Conservation (phyloP, 345 rosid species). For the Salix exigua region DNA sequence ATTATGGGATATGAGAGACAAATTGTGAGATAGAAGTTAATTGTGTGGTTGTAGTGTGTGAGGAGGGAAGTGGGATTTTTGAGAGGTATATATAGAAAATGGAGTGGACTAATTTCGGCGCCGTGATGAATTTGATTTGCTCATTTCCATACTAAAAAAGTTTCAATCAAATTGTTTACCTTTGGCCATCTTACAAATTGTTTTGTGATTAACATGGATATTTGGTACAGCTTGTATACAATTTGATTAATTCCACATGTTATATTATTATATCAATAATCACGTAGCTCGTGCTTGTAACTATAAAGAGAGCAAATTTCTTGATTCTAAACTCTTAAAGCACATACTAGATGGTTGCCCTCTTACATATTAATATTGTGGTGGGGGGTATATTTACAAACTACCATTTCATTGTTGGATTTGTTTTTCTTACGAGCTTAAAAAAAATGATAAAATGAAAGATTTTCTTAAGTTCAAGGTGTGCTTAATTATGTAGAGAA, state of each 20-base stretch:
- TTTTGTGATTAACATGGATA: too few relatives aligned
- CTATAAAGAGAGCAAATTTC: too few relatives aligned
- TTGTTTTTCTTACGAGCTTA: background rate
- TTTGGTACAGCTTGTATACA: too few relatives aligned
- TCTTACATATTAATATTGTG: background rate
- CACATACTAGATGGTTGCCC: too few relatives aligned
- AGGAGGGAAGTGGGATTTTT: background rate
- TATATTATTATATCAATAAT: too few relatives aligned
- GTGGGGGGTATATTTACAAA: too few relatives aligned
- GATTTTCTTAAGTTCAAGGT: background rate
- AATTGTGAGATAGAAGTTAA: background rate
- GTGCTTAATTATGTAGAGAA: background rate
- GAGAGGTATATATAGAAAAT: background rate
- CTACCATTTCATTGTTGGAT: too few relatives aligned
- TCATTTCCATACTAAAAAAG: background rate
- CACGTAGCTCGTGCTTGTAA: too few relatives aligned
- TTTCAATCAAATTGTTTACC: background rate
- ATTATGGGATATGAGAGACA: background rate
- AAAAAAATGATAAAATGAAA: background rate
- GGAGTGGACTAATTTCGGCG: background rate
- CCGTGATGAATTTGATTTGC: conserved; percentile 9
- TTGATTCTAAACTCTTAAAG: too few relatives aligned
- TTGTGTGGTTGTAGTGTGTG: background rate
- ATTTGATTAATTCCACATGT: fast-evolving
- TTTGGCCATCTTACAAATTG: background rate